Conservation (phyloP, 2,329 filamentous ascomycete species). For the Alternaria rosae region DNA sequence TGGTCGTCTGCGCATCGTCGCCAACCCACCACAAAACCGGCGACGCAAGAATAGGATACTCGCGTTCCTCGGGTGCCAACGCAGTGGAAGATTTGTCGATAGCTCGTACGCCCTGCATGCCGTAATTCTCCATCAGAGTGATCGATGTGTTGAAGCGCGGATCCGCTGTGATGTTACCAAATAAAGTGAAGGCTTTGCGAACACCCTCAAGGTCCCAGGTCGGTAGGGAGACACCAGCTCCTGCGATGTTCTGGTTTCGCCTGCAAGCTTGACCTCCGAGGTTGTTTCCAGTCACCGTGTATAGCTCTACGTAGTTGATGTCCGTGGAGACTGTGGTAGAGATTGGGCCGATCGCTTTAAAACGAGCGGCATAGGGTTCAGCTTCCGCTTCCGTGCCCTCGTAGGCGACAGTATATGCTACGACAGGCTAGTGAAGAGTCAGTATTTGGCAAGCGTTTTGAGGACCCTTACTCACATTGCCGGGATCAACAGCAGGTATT, state of each 20-base stretch:
- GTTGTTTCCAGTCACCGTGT: constrained; percentile 24
- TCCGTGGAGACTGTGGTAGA: constrained; percentile 7
- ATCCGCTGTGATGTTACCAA: constrained; percentile 26
- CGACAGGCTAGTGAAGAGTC: constrained; percentile 13
- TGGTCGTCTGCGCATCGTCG: constrained; percentile 9
- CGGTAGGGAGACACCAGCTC: constrained; percentile 25
- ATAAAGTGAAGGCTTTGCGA: constrained; percentile 26
- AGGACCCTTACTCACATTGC: constrained; percentile 14
- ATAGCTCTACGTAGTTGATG: constrained; percentile 24
- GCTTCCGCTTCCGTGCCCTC: constrained; percentile 25
- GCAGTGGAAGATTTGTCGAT: constrained; percentile 18
- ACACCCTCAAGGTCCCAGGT: constrained; percentile 22
- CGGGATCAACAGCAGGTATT: constrained; percentile 20
- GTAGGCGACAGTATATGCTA: constrained; percentile 26
- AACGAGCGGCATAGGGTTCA: constrained; percentile 20
- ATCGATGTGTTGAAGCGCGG: constrained; percentile 25
- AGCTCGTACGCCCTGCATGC: constrained; percentile 24
- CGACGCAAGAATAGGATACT: constrained; percentile 34
- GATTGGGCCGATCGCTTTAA: constrained; percentile 24
- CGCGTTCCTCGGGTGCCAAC: constrained; percentile 39
- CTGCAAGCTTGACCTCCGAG: constrained; percentile 19
- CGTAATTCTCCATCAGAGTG: constrained; percentile 31
- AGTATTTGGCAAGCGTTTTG: neutral
- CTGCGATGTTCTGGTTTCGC: constrained; percentile 18
- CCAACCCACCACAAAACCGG: constrained; percentile 27